Evolutionary conservation across 1,284 basidiomycete species (phyloP).

Genomic region (Pseudozyma pruni): DNA sequence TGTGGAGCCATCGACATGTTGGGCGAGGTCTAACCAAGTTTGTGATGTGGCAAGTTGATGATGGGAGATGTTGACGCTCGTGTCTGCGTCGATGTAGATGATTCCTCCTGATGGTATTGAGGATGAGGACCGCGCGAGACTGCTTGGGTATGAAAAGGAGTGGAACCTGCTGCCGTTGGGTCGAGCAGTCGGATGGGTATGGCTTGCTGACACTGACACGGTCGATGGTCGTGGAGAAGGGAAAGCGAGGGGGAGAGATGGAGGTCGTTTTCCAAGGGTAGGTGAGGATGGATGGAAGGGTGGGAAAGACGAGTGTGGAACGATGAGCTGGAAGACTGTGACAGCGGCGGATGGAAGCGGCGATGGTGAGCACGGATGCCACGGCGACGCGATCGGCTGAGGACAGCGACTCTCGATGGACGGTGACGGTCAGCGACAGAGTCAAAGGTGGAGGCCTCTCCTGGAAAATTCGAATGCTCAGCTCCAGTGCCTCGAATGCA

Average conservation of each 20-base stretch:
- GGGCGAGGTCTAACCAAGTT: conserved; percentile 8
- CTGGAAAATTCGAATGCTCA: too few relatives aligned
- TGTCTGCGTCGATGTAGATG: too few relatives aligned
- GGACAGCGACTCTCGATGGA: neutral
- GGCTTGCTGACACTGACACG: too few relatives aligned
- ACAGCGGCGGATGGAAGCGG: neutral
- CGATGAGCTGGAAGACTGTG: neutral
- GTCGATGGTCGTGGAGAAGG: too few relatives aligned
- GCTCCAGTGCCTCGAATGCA: too few relatives aligned
- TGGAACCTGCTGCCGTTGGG: too few relatives aligned
- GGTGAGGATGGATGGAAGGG: neutral
- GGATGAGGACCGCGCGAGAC: too few relatives aligned
- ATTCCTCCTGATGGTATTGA: too few relatives aligned
- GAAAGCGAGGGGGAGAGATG: conserved; percentile 5
- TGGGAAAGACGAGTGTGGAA: neutral
- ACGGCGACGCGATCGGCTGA: neutral
- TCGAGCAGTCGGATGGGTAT: too few relatives aligned
- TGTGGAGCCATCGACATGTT: conserved; percentile 52
- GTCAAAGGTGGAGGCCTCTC: neutral
- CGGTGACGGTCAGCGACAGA: conserved; percentile 4
- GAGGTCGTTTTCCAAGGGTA: neutral
- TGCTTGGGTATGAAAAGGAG: too few relatives aligned
- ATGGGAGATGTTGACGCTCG: too few relatives aligned
- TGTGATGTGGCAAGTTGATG: too few relatives aligned
- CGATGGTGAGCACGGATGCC: conserved; percentile 15